These are phyloP conservation scores for Bruguiera hainesii DNA, from an alignment of 441 rosid species.

Conservation along the genomic window DNA sequence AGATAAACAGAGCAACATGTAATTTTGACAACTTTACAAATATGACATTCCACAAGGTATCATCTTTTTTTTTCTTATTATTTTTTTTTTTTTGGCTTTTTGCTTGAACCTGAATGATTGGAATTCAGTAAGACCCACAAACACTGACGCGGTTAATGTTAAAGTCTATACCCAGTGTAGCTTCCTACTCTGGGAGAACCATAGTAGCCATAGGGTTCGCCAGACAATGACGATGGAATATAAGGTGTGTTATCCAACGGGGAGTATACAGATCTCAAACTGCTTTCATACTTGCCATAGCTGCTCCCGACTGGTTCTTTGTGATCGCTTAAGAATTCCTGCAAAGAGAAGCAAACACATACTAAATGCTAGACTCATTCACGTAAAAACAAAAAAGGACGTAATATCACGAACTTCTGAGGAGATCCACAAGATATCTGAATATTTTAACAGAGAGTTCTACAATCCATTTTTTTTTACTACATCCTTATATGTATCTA, in stretches of 20 bases:
- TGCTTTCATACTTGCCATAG: conserved; percentile 31
- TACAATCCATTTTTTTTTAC: no score
- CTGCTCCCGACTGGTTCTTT: conserved; percentile 32
- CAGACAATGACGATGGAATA: conserved; percentile 31
- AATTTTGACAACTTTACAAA: not conserved
- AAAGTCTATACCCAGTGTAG: conserved; percentile 43
- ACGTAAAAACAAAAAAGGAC: no score
- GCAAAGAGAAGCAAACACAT: not conserved
- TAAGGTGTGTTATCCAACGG: conserved; percentile 40
- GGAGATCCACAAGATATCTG: no score
- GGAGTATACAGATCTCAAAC: conserved; percentile 29
- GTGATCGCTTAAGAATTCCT: conserved; percentile 37
- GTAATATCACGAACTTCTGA: no score
- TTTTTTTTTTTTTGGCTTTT: not conserved
- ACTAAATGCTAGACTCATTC: no score
- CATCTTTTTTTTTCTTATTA: not conserved
- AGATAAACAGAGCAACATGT: not conserved
- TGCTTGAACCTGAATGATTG: not conserved
- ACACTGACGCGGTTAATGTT: not conserved
- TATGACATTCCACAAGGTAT: not conserved
- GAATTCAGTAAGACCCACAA: not conserved
- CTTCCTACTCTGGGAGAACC: conserved; percentile 47
- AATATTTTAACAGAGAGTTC: no score
- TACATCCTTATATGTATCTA: no score
- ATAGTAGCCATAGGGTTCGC: conserved; percentile 47